Base-by-base conservation (phyloP, 169 alveolate genomes). In the Theileria equi region DNA sequence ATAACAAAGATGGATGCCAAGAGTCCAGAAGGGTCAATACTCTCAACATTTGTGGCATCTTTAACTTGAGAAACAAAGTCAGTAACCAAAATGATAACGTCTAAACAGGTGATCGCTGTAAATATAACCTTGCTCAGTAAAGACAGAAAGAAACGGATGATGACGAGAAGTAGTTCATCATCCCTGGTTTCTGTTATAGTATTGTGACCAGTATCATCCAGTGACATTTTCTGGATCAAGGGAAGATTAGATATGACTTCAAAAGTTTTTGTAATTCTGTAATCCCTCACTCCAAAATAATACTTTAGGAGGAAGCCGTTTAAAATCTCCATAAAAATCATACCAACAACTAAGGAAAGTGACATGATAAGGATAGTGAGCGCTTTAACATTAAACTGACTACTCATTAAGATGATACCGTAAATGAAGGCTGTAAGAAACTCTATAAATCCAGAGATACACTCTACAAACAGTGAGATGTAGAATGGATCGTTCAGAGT, bases 171-270 rank as follows among this genome's bases (percentile, higher is more conserved):
- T 52, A 72, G 23, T 21, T 72, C 83, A 17, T 63, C 65, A 5
- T 49, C 44, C 13, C 83, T 53, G 29, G 61, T 50, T 43, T 50
- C 61, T 23, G 61, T 50, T 2, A 50, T 50, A 21, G 34, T 50
- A 21, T 72, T 64, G 48, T 57, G 44, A 7, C 74, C 74, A 2
- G 63, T 36, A 49, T 72, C 83, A 5, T 72, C 83, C 4, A 34
- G 38, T 16, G 63, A 47, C 62, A 65, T 64, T 3, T 32, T 13
- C 19, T 49, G 36, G 13, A 74, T 52, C 21, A 57, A 10, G 25
- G 48, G 25, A 21, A 74, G 31, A 19, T 23, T 41, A 1, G 76
- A 17, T 1, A 74, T 8, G 13, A 64, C 41, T n/a, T 74, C 72
- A 13, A n/a, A 17, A 26, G 63, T 38, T 32, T 74, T 74, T 8